phyloP scores from a whole-genome alignment of 2,329 filamentous ascomycete species.

The Penicillium frequentans region DNA sequence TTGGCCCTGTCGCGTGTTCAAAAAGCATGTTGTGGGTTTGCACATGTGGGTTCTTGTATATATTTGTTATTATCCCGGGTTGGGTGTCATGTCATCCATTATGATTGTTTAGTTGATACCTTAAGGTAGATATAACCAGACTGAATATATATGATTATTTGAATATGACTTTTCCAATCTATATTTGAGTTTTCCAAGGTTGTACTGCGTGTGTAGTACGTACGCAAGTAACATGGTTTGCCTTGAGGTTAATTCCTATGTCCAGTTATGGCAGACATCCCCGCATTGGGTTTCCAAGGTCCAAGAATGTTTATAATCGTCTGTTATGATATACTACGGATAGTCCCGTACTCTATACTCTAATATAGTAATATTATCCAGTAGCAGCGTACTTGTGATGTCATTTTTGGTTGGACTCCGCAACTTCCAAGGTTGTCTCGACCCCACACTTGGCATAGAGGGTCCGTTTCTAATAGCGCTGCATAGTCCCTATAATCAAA shows the following conservation, averaged over 20 bases:
- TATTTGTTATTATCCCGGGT: constrained; percentile 14
- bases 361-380: neutral
- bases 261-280: neutral
- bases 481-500: neutral
- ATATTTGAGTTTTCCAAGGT: neutral
- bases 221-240: neutral
- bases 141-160: neutral
- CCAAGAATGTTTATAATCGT: neutral
- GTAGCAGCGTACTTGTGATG: neutral
- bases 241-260: neutral
- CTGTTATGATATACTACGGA: neutral
- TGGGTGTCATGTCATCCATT: constrained; percentile 3
- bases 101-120: neutral
- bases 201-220: neutral
- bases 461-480: neutral
- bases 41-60: constrained; percentile 1
- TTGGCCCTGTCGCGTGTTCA: neutral
- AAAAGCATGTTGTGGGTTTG: neutral
- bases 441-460: neutral
- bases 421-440: neutral
- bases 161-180: neutral
- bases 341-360: neutral
- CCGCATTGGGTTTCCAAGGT: neutral
- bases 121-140: neutral
- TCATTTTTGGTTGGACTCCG: neutral